phyloP scores from a whole-genome alignment of 2,329 filamentous ascomycete species.

The Dothideomycetidae sp. region DNA sequence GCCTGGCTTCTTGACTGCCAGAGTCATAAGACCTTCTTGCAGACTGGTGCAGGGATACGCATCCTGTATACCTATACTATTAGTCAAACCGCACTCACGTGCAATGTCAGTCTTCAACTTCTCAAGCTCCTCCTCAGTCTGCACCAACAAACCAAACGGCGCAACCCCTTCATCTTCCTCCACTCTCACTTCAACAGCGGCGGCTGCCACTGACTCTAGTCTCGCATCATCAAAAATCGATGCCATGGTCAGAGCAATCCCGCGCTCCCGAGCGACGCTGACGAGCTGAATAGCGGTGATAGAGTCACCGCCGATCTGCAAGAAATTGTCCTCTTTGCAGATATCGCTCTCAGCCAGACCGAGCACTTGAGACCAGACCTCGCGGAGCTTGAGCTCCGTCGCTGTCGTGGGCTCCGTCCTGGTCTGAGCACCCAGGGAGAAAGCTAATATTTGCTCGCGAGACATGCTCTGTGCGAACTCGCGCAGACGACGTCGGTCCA shows the following conservation, averaged over 20 bases:
- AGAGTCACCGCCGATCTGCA: background rate
- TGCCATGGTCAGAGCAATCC: slow-evolving; percentile 24
- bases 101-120: slow-evolving; percentile 4
- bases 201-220: background rate
- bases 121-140: background rate
- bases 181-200: background rate
- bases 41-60: background rate
- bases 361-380: slow-evolving; percentile 38
- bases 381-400: slow-evolving; percentile 9
- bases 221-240: slow-evolving; percentile 1
- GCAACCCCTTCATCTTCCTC: background rate
- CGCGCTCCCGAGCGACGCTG: slow-evolving; percentile 38
- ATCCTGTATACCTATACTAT: background rate
- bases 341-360: slow-evolving; percentile 28
- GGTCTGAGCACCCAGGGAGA: background rate
- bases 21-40: background rate
- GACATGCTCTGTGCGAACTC: background rate
- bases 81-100: background rate
- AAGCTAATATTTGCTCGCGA: background rate
- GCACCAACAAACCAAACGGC: background rate
- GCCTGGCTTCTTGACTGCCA: slow-evolving; percentile 1
- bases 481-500: background rate
- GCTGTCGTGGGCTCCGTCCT: slow-evolving; percentile 12
- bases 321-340: background rate
- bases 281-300: slow-evolving; percentile 15